Evolutionary conservation across 2,329 filamentous ascomycete species (phyloP), one percentile per base, ranked within the genome.

Genomic region (Colletotrichum sp.): DNA sequence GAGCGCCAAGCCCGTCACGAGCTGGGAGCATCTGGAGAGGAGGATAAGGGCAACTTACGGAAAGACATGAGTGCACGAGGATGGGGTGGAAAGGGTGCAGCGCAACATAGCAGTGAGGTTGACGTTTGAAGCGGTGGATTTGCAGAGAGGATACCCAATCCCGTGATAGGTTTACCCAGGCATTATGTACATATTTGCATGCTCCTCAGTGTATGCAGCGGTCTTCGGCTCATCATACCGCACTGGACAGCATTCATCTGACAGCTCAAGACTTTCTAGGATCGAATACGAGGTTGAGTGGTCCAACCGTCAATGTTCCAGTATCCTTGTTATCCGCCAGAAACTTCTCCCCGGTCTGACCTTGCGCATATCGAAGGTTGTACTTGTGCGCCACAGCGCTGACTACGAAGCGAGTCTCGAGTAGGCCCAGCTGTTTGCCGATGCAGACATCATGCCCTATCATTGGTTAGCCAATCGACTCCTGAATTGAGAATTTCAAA

Each of bases 341-440:
- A 33, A 75, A 75, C 21, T 21, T 36, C 24, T 64, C 59, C 11
- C 65, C 65, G 13, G 66, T 68, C 21, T 73, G 70, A 6, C 63
- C 73, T 21, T 69, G 36, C 15, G 73, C 73, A 36, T 66, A 75
- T 9, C 54, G 8, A 27, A 75, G 27, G 31, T 75, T 59, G 21
- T 66, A 75, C 34, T 31, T 59, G 33, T 65, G 69, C n/a, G 67
- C 70, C 6, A 75, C 63, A 5, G 70, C 70, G 51, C 70, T 70
- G 27, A 67, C 71, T 11, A 75, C 69, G 15, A 73, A 73, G 15
- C 77, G 71, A n/a, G 81, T 55, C 65, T 84, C 82, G 77, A 83
- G 80, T 11, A 84, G 75, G 1, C 78, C 83, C 1, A 84, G 76
- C 61, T 81, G 79, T 70, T 83, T 83, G 3, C 83, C 83, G 3